Evolutionary conservation across 768 basidiomycete genomes (phyloP), one percentile per base, ranked within the genome.

Genomic region (Russula ochroleuca): DNA sequence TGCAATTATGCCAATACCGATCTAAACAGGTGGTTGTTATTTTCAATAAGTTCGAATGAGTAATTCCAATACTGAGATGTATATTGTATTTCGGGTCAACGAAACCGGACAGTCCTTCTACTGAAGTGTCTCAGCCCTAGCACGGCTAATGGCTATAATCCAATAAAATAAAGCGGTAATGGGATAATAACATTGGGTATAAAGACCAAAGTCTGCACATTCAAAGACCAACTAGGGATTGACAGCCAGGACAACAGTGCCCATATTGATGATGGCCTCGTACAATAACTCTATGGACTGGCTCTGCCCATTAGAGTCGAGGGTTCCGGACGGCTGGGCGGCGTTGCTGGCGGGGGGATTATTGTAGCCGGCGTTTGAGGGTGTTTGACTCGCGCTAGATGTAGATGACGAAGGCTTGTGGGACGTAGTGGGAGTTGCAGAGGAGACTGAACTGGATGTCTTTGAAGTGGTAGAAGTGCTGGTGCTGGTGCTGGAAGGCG

Each of bases 131-230:
- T 52, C 64, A 51, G 59, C 40, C 47, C 57, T 31, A 50, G 53
- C 28, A 43, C 37, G 23, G 53, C 54, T 17, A 43, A 60, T 50
- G 41, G 23, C 38, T 23, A 47, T 35, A 31, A 38, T 35, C n/a
- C 40, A 57, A 65, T 57, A 21, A 61, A 50, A 56, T 65, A 53
- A 64, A 55, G 59, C 43, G 11, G 11, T 60, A 40, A 49, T 31
- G n/a, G 43, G 38, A 48, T 59, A 40, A 59, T 55, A 33, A 35
- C 21, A 17, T 43, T 28, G 64, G 64, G 64, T 65, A 65, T 61
- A 60, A 23, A 28, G 35, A 19, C 60, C 50, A 17, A 19, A 9
- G 9, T 28, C n/a, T 17, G n/a, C 15, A 35, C 11, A 11, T 47
- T 35, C 31, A 35, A 54, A 52, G 21, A 10, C 15, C 28, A 21